Evolutionary conservation across 306 rosid genomes (phyloP), one percentile per base, ranked within the genome.

Genomic region (Sicyos edulis): DNA sequence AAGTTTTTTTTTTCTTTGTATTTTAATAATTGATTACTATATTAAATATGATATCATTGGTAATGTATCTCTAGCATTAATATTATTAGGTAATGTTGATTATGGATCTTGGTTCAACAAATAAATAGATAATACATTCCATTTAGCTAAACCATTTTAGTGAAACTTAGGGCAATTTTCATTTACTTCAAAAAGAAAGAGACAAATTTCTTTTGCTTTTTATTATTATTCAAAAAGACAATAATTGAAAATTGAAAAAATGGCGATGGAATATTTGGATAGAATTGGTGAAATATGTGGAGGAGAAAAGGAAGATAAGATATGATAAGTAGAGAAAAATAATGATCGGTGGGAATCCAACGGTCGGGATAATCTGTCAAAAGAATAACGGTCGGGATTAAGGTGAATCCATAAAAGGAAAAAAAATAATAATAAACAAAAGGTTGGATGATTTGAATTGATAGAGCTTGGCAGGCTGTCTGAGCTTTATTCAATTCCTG

Each of bases 331-430:
- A 6, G 32, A 56, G 61, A 17, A 5, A 40, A 64, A 64, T 1
- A 19, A 63, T 65, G 71, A 66, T 44, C 11, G 71, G 32, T 11
- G 54, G 17, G 11, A 66, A 66, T 66, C 37, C 20, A 22, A 70
- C 10, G 59, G 74, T 51, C 7, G 74, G 32, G 32, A 26, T 26
- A 26, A 26, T 26, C 32, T 26, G 32, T 26, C 32, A 26, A 26
- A 26, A 26, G 3, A 26, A 3, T 42, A 22, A 70, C 5, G 59
- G 74, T 70, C 7, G 74, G 59, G 74, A 70, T 70, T 20, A 20
- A 40, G 29, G 26, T 14, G 40, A 21, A 16, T 6, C 21, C 20
- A 60, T 60, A 0, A 60, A 22, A 13, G 4, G 8, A 1, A 0
- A 26, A 1, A 26, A 26, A 26, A 26, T 26, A 26, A 60, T 60